Evolutionary conservation across 2,329 filamentous ascomycete genomes (phyloP), one percentile per base, ranked within the genome.

Genomic region (Pyrenochaeta sp.): DNA sequence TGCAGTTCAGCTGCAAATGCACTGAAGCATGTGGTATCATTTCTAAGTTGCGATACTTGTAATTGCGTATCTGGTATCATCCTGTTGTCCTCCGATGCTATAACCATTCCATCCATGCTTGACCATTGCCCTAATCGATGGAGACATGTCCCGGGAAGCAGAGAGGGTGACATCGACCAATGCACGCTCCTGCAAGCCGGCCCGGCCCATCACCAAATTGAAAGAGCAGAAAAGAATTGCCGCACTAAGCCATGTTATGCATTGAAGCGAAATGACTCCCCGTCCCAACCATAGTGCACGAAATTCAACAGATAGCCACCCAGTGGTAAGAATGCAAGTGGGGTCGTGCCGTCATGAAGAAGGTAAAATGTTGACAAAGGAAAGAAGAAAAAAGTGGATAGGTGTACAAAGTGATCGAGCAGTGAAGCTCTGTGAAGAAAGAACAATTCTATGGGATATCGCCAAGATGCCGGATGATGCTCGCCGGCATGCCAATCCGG

Each of bases 391-490:
- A 45, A 51, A 49, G 39, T 7, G 27, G 41, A 36, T 39, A 37
- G 46, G 53, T 42, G 49, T 52, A 50, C 49, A 58, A 36, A 49
- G 48, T 45, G 37, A 59, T 48, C 37, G 60, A 65, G 58, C 68
- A 62, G 51, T 50, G 64, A 68, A 66, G 61, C 60, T 58, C 66
- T 37, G 33, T 47, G 45, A 48, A 60, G 23, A 27, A 48, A 48
- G 60, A 64, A 54, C 56, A 64, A 68, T 57, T 66, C 67, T 68
- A 71, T 65, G 50, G 64, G 66, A 69, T 71, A 71, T 71, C 64
- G 64, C 64, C 49, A 56, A 60, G 56, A 51, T 56, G 40, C 56
- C 62, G 53, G 37, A 51, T 49, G 58, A 48, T 65, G 62, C 63
- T 43, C 63, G 54, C 54, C 64, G 54, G 59, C 57, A 58, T 49